Conservation (phyloP, 2,329 filamentous ascomycete species). For the Trichothecium sympodiale region DNA sequence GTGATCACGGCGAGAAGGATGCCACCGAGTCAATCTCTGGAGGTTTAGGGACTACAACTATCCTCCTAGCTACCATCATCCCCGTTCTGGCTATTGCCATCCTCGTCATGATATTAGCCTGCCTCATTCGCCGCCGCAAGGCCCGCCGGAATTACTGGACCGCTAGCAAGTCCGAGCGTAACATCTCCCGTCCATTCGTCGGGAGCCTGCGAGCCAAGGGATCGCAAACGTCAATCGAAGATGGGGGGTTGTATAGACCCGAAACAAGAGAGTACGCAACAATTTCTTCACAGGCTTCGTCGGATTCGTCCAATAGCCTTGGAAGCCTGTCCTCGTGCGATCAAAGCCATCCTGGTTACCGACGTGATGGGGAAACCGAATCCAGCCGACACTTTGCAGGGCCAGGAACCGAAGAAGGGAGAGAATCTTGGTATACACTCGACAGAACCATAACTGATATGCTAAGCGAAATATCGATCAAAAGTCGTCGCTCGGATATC, state of each 20-base stretch:
- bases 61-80: slow-evolving; percentile 32
- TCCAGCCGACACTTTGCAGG: slow-evolving; percentile 11
- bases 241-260: too few relatives aligned
- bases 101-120: slow-evolving; percentile 20
- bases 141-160: slow-evolving; percentile 16
- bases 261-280: slow-evolving; percentile 13
- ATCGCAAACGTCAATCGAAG: slow-evolving; percentile 10
- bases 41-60: slow-evolving; percentile 18
- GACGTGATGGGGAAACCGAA: slow-evolving; percentile 11
- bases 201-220: slow-evolving; percentile 16
- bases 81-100: slow-evolving; percentile 26
- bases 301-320: slow-evolving; percentile 16
- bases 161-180: slow-evolving; percentile 15
- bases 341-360: slow-evolving; percentile 11
- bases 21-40: slow-evolving; percentile 7
- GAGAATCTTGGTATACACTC: slow-evolving; percentile 24
- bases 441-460: slow-evolving; percentile 13
- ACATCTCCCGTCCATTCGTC: slow-evolving; percentile 20
- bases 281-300: slow-evolving; percentile 12
- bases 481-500: slow-evolving; percentile 14
- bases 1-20: slow-evolving; percentile 5
- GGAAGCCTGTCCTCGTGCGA: slow-evolving; percentile 11
- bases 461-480: slow-evolving; percentile 13
- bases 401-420: slow-evolving; percentile 13
- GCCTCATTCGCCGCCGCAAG: slow-evolving; percentile 20